Evolutionary conservation across 192 early-diverging fungal genomes (phyloP), one percentile per base, ranked within the genome.

Genomic region (Backusella mclennaniae): DNA sequence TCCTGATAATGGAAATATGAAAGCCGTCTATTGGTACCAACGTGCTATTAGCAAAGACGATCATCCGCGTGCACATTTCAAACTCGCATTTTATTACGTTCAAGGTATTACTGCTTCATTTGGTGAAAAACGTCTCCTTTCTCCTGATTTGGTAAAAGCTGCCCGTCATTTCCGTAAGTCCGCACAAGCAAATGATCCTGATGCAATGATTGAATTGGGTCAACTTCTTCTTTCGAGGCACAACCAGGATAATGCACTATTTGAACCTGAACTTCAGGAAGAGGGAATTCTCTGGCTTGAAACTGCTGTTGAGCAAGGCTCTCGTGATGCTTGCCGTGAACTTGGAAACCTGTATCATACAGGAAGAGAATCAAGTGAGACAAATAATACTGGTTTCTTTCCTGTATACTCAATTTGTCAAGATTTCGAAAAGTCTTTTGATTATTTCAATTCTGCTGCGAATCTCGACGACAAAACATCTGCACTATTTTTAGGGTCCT

Each of bases 131-230:
- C 23, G 21, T 23, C 29, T 42, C 29, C 6, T 78, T 29, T 23
- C 36, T 3, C 66, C 44, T 23, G 66, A 78, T 73, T 21, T 73
- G 4, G 66, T 31, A 19, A 56, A 35, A 14, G 79, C 74, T 23
- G 33, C 35, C 33, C 31, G 26, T 31, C 74, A 79, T 26, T 79
- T 79, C 41, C 67, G 69, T 33, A 42, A 69, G 33, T 68, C 78
- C 23, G 74, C 73, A 9, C 69, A 76, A 71, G 59, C 76, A 76
- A 69, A 75, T 29, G 79, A 80, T 31, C 41, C 33, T 15, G 71
- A 80, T 35, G 79, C 79, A 26, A 80, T 80, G 79, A 67, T 67
- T 33, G 79, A 80, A 80, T 42, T 80, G 9, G 79, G 69, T 0
- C 79, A 76, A 44, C 56, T 73, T 11, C 69, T 80, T 17, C 49